Evolutionary conservation across 2,329 filamentous ascomycete species (phyloP).

Genomic region (Clarireedia sp.): DNA sequence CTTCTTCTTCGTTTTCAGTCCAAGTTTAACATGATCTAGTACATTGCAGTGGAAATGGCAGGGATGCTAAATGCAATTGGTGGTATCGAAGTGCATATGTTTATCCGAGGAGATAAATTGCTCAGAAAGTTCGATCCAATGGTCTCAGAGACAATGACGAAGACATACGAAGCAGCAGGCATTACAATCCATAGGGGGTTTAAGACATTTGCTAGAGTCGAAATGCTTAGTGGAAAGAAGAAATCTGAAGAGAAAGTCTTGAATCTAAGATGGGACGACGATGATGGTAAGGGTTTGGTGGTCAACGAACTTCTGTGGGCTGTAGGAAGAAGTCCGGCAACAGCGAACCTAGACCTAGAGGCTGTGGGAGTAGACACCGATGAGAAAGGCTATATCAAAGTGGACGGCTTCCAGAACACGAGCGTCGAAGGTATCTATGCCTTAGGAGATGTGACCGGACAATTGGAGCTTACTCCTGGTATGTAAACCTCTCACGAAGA

Average conservation of each 20-base stretch:
- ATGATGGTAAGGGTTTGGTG: constrained; percentile 36
- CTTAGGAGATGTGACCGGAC: constrained; percentile 43
- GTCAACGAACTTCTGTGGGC: constrained; percentile 45
- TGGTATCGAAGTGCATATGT: constrained; percentile 43
- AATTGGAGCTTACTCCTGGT: constrained; percentile 43
- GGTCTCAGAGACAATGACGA: constrained; percentile 43
- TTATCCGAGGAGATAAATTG: constrained; percentile 40
- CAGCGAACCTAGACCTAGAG: constrained; percentile 35
- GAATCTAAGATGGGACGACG: constrained; percentile 32
- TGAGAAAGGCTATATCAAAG: constrained; percentile 34
- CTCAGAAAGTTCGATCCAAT: constrained; percentile 45
- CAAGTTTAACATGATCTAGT: background rate
- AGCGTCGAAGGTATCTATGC: constrained; percentile 39
- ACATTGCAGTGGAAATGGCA: constrained; percentile 33
- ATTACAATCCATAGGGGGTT: constrained; percentile 40
- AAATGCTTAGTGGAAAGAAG: constrained; percentile 20
- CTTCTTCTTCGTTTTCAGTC: constrained; percentile 23
- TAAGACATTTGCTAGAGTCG: constrained; percentile 39
- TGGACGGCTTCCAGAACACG: constrained; percentile 44
- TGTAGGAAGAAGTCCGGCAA: constrained; percentile 38
- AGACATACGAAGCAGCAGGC: constrained; percentile 40
- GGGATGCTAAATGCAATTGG: constrained; percentile 39
- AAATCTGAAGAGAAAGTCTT: constrained; percentile 37
- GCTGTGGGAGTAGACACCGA: constrained; percentile 35
- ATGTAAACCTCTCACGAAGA: constrained; percentile 11